These are phyloP conservation scores for Fusarium gaditjirri DNA, from an alignment of 2,329 filamentous ascomycete species.

Conservation along the genomic window DNA sequence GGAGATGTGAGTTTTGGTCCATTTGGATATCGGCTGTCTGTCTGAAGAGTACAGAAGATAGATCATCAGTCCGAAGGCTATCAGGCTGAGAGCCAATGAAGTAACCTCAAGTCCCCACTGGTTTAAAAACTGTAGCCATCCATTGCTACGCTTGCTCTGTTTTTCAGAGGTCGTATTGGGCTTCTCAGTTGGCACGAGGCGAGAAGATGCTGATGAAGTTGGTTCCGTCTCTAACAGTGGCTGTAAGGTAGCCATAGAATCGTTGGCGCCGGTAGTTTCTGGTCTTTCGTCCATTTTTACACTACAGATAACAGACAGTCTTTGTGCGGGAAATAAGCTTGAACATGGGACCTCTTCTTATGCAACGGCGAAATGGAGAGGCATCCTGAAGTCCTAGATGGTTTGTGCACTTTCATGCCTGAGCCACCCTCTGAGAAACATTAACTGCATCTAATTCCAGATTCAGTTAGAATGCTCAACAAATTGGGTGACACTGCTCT, in stretches of 20 bases:
- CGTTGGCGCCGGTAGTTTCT: background rate
- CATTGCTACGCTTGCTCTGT: background rate
- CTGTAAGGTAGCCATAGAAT: background rate
- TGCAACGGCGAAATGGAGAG: accelerated
- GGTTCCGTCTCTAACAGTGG: background rate
- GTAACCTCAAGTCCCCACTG: background rate
- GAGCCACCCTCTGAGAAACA: background rate
- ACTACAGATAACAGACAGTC: accelerated
- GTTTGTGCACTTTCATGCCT: background rate
- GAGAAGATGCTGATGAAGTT: background rate
- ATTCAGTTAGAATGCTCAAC: background rate
- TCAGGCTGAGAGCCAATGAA: background rate
- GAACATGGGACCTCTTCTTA: too few species aligned
- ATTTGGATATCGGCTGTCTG: slow-evolving; percentile 10
- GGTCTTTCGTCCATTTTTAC: accelerated
- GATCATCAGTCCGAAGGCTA: background rate
- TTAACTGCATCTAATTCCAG: too few species aligned
- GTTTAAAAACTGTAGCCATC: background rate
- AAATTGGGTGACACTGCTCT: background rate
- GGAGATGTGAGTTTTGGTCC: background rate
- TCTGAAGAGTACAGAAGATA: background rate
- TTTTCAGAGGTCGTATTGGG: background rate
- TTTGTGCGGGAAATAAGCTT: too few species aligned
- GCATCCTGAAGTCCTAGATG: accelerated
- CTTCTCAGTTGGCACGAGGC: background rate